Conservation (phyloP, 2,329 filamentous ascomycete species). For the Hirsutella rhossiliensis region DNA sequence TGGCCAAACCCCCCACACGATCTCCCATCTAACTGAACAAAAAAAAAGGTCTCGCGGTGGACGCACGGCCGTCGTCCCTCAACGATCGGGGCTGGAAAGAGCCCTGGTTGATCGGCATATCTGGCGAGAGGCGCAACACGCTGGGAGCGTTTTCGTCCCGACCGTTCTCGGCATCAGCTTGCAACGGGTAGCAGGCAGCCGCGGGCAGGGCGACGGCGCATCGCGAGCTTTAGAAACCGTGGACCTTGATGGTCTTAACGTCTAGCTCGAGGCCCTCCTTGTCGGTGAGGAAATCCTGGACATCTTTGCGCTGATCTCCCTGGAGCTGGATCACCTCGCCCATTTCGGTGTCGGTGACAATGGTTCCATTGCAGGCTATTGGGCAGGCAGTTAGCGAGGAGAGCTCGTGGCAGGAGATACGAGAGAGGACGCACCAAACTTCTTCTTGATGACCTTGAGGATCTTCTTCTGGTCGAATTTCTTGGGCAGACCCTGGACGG, state of each 20-base stretch:
- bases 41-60: constrained; percentile 15
- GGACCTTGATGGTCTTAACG: constrained; percentile 91
- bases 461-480: constrained; percentile 99
- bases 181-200: constrained; percentile 13
- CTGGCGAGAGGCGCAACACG: constrained; percentile 13
- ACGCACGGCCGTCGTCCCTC: constrained; percentile 14
- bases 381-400: neutral
- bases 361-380: constrained; percentile 97
- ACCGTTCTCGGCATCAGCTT: constrained; percentile 18
- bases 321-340: constrained; percentile 99
- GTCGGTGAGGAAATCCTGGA: constrained; percentile 93
- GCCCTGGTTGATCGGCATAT: constrained; percentile 17
- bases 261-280: constrained; percentile 91
- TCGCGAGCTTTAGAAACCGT: constrained; percentile 34
- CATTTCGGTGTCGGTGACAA: constrained; percentile 92
- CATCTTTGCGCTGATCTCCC: constrained; percentile 97
- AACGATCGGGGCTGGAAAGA: constrained; percentile 15
- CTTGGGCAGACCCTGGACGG: constrained; percentile 95
- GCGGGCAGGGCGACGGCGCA: constrained; percentile 26
- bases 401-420: constrained; percentile 1
- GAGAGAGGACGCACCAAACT: constrained; percentile 59
- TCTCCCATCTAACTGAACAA: constrained; percentile 5
- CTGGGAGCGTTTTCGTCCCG: constrained; percentile 13
- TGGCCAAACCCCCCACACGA: constrained; percentile 2
- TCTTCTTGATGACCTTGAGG: constrained; percentile 99